Evolutionary conservation across 768 basidiomycete species (phyloP), one percentile per base, ranked within the genome.

Genomic region (Cyclocybe aegerita): DNA sequence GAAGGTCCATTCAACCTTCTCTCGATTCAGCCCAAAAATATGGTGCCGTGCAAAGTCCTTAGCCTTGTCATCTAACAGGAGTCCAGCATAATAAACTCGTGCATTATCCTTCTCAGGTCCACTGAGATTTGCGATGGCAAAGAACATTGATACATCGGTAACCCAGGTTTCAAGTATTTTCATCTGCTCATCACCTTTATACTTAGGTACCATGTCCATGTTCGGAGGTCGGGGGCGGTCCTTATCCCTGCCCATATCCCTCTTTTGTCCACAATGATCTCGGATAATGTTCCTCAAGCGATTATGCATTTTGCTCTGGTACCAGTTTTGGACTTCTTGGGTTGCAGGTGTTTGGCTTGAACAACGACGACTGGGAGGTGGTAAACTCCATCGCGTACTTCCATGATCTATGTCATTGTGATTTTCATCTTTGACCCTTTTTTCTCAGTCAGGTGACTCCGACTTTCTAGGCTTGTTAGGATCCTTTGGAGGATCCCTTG

Each of bases 1-100:
- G 9, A 48, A 48, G 9, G 46, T 48, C 46, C 46, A 48, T 4
- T 48, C n/a, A 0, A 38, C 4, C 17, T 48, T 48, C n/a, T 48
- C 15, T 12, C 46, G 9, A 9, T 48, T 48, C 1, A 39, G 12
- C 0, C 46, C 46, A 9, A 48, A 39, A 1, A 48, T 37, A 15
- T 48, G 46, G 43, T 4, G 31, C 14, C 23, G 43, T 1, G 15
- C 1, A 33, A 30, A 45, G n/a, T 48, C 39, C 11, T 33, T 14
- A 4, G 46, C 54, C 9, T 52, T 52, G 10, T 43, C 32, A 11
- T 34, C 43, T 2, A 45, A 29, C 2, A 45, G 29, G 8, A 48
- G 8, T 14, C 31, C 6, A 30, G 38, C 33, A 10, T 30, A 48
- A 7, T 14, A 32, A 0, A 2, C 43, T 7, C 32, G 43, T 10